Evolutionary conservation across 305 asterid genomes (phyloP).

Genomic region (Vinca major): DNA sequence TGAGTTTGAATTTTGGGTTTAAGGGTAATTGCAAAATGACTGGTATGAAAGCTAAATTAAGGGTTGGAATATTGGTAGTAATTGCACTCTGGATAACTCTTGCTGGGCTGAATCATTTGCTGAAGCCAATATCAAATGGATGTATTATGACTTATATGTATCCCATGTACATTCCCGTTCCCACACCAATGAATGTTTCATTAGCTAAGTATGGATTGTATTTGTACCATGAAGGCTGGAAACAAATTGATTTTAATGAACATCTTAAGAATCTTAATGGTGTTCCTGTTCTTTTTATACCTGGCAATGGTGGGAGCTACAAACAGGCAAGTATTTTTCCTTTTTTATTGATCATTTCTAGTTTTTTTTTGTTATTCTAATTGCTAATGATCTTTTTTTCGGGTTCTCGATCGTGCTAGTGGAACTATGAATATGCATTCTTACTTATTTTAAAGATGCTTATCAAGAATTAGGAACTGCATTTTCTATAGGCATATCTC

Average conservation of each 20-base stretch:
- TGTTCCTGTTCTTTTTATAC: conserved; percentile 88
- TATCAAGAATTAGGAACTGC: background rate
- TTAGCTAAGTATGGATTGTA: conserved; percentile 55
- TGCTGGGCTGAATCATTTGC: conserved; percentile 46
- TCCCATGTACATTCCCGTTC: conserved; percentile 81
- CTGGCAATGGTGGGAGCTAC: conserved; percentile 98
- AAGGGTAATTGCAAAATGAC: conserved; percentile 27
- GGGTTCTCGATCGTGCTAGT: background rate
- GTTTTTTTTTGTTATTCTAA: background rate
- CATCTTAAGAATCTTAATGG: conserved; percentile 69
- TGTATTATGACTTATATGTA: conserved; percentile 96
- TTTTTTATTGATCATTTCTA: background rate
- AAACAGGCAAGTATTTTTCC: conserved; percentile 59
- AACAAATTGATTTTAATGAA: conserved; percentile 59
- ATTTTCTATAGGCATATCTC: background rate
- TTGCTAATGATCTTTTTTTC: background rate
- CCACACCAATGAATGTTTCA: conserved; percentile 50
- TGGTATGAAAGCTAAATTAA: conserved; percentile 31
- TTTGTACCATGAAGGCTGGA: conserved; percentile 96
- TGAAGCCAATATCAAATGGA: conserved; percentile 70
- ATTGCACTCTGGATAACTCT: conserved; percentile 49
- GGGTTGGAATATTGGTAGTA: conserved; percentile 43
- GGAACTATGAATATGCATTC: background rate
- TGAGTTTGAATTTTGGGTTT: conserved; percentile 18
- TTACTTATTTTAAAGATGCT: background rate